Conservation (phyloP, 192 early-diverging fungal species). For the Rhizophagus prolifer region DNA sequence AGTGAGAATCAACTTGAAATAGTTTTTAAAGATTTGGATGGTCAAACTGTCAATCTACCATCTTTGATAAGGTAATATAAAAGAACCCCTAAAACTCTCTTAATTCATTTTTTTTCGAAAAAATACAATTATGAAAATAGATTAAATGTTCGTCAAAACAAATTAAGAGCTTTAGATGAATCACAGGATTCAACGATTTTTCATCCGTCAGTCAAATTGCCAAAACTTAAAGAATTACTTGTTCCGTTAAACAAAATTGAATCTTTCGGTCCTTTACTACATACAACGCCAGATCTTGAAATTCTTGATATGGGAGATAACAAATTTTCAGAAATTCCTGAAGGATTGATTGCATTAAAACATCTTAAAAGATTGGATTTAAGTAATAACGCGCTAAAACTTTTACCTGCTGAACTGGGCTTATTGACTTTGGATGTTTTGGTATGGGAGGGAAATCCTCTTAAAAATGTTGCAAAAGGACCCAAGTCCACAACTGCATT, state of each 20-base stretch:
- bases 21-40: conserved; percentile 36
- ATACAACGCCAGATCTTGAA: conserved; percentile 36
- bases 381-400: conserved; percentile 44
- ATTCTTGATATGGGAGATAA: conserved; percentile 49
- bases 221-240: conserved; percentile 47
- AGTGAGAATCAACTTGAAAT: too few species aligned
- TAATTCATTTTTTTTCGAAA: conserved; percentile 26
- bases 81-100: not conserved
- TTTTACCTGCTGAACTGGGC: conserved; percentile 47
- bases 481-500: conserved; percentile 40
- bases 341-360: conserved; percentile 36
- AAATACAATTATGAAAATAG: conserved; percentile 12
- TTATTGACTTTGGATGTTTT: conserved; percentile 46
- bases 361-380: conserved; percentile 51
- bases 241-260: conserved; percentile 40
- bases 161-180: conserved; percentile 35
- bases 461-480: conserved; percentile 41
- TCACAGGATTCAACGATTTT: conserved; percentile 22
- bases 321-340: conserved; percentile 42
- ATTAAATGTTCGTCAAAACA: conserved; percentile 34
- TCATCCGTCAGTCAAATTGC: conserved; percentile 36
- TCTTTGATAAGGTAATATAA: not conserved
- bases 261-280: conserved; percentile 34
- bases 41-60: conserved; percentile 5
- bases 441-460: conserved; percentile 52